phyloP scores from a whole-genome alignment of 768 basidiomycete genomes.

The Chalciporus pseudorubinellus region DNA sequence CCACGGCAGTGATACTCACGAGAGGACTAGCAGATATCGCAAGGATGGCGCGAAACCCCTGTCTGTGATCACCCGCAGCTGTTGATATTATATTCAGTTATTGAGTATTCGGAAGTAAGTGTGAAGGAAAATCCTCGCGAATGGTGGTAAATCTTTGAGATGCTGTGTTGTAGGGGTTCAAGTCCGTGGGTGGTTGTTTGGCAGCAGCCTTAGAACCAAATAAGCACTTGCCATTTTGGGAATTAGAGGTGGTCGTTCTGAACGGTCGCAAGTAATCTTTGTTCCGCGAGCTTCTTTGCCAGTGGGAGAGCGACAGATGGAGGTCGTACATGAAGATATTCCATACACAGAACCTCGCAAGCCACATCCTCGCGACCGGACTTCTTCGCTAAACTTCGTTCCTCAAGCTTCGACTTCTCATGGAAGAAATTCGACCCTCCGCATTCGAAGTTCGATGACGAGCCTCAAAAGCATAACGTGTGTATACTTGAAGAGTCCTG shows the following conservation, averaged over 20 bases:
- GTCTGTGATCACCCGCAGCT: too few relatives aligned
- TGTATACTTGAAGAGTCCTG: neutral
- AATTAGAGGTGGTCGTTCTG: neutral
- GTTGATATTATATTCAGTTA: too few relatives aligned
- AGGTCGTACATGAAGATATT: conserved; percentile 10
- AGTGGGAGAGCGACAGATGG: conserved; percentile 12
- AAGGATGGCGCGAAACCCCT: too few relatives aligned
- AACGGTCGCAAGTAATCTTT: neutral
- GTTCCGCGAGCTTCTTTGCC: neutral
- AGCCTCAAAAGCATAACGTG: conserved; percentile 18
- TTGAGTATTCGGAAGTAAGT: too few relatives aligned
- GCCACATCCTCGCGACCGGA: conserved; percentile 5
- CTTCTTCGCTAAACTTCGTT: conserved; percentile 16
- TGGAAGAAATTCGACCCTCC: conserved; percentile 11
- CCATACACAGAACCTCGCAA: conserved; percentile 5
- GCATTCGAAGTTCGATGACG: conserved; percentile 13
- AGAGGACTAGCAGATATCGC: too few relatives aligned
- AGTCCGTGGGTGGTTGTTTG: neutral
- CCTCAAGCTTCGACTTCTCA: conserved; percentile 2
- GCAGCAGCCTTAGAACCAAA: conserved; percentile 17
- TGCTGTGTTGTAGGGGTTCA: too few relatives aligned
- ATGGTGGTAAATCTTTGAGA: too few relatives aligned
- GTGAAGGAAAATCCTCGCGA: too few relatives aligned
- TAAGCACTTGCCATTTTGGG: conserved; percentile 13
- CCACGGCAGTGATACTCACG: too few relatives aligned